Evolutionary conservation across 2,329 filamentous ascomycete species (phyloP).

Genomic region (Phialophora chinensis): DNA sequence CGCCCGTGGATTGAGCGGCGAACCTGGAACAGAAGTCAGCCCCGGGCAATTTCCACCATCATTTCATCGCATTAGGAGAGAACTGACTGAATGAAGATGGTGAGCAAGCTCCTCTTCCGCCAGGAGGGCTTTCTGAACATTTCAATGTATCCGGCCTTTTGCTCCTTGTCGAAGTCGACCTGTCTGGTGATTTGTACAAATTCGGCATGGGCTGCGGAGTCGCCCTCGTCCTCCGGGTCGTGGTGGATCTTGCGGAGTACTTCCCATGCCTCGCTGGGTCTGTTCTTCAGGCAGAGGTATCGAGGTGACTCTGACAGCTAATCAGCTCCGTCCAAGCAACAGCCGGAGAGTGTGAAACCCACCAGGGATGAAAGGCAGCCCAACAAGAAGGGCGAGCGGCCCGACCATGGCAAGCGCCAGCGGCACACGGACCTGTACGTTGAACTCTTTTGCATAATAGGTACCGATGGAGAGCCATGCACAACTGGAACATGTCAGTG

Average conservation of each 20-base stretch:
- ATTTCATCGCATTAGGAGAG: neutral
- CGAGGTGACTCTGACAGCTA: constrained; percentile 21
- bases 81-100: constrained; percentile 30
- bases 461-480: constrained; percentile 26
- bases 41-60: neutral
- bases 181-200: constrained; percentile 30
- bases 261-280: constrained; percentile 25
- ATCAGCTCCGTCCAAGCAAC: neutral
- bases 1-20: constrained; percentile 43
- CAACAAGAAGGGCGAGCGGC: constrained; percentile 23
- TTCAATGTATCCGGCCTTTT: constrained; percentile 28
- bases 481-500: constrained; percentile 11
- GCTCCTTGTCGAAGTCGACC: constrained; percentile 30
- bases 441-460: constrained; percentile 23
- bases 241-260: constrained; percentile 26
- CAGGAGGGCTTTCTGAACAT: constrained; percentile 32
- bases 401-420: constrained; percentile 22
- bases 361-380: constrained; percentile 31
- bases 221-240: constrained; percentile 20
- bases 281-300: constrained; percentile 25
- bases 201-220: constrained; percentile 28
- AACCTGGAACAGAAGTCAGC: constrained; percentile 15
- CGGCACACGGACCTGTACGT: constrained; percentile 24
- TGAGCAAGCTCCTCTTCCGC: constrained; percentile 26
- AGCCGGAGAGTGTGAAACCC: neutral